Base-by-base conservation (phyloP, 495 filamentous ascomycete genomes). In the Chaetomidium leptoderma region DNA sequence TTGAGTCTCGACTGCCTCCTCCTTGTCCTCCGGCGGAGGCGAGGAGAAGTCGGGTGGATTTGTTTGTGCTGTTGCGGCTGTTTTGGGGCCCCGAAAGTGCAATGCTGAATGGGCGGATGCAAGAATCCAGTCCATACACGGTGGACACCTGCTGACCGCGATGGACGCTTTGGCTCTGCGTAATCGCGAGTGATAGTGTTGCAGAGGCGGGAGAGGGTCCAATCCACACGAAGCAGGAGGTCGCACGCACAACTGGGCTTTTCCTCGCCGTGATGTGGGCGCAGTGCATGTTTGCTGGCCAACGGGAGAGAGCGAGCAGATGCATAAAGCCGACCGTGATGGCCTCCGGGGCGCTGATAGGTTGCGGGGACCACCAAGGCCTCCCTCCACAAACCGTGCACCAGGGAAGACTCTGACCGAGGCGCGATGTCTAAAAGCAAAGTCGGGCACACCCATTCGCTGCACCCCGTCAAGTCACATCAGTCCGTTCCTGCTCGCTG, bases 381-480 rank as follows among this genome's bases (percentile, higher is more conserved):
- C 59, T 53, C 57, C 64, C 55, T 66, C 62, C 64, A 63, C 69
- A 65, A 33, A 61, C 56, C 56, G 53, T 58, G 62, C 68, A 66
- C 32, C 63, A 59, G 60, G 46, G 58, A 50, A 36, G 50, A 32
- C 40, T 46, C 56, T 63, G 45, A 50, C 56, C 55, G 50, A 53
- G 44, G 63, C 65, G 65, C 61, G 42, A 33, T 61, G 61, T 66
- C 57, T 58, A 58, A 63, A 61, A 57, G 59, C 60, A 65, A n/a
- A 60, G 53, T 36, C 57, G 57, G 58, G 45, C 60, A 62, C 69
- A 60, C 64, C 66, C 61, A 71, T 71, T 71, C 69, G 69, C 69
- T 66, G 64, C 44, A 56, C 16, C 19, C 8, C 36, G 40, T 60
- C 63, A 54, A 35, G 59, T 67, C 69, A 63, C 68, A 69, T 61